These are phyloP conservation scores for Fragaria iinumae DNA, from an alignment of 306 rosid genomes.

Conservation along the genomic window DNA sequence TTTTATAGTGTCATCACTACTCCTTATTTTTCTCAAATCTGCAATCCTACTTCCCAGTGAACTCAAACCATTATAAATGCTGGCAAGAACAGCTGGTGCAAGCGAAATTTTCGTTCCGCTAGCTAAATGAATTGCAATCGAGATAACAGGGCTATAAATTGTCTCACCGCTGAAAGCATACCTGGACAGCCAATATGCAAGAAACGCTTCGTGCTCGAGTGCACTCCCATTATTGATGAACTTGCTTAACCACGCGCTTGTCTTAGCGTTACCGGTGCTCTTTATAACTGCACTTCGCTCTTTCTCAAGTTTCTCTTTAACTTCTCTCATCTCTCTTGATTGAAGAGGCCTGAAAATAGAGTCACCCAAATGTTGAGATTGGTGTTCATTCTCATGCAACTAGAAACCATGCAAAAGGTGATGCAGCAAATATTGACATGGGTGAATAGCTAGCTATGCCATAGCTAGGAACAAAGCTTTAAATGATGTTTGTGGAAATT, in stretches of 20 bases:
- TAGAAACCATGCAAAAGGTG: no score
- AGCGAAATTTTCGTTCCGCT: conserved; percentile 11
- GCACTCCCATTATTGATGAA: conserved; percentile 35
- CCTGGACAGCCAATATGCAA: conserved; percentile 38
- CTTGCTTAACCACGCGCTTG: conserved; percentile 24
- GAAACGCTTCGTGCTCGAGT: conserved; percentile 56
- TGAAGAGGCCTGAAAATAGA: no score
- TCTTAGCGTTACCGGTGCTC: not conserved
- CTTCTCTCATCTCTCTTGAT: not conserved
- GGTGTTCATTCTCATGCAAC: no score
- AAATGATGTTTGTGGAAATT: no score
- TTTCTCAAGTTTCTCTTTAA: not conserved
- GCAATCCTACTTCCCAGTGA: not conserved
- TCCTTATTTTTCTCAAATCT: not conserved
- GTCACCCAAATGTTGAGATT: no score
- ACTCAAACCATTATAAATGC: conserved; percentile 18
- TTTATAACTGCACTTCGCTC: not conserved
- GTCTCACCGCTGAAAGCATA: conserved; percentile 21
- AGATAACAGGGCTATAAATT: conserved; percentile 8
- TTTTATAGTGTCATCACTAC: no score
- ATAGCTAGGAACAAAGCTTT: no score
- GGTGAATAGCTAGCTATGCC: no score
- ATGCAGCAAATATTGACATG: no score
- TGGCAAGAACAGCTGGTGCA: conserved; percentile 18
- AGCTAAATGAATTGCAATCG: conserved; percentile 22